These are phyloP conservation scores for Taphrina betulina DNA, from an alignment of 1,139 yeast species.

Conservation along the genomic window DNA sequence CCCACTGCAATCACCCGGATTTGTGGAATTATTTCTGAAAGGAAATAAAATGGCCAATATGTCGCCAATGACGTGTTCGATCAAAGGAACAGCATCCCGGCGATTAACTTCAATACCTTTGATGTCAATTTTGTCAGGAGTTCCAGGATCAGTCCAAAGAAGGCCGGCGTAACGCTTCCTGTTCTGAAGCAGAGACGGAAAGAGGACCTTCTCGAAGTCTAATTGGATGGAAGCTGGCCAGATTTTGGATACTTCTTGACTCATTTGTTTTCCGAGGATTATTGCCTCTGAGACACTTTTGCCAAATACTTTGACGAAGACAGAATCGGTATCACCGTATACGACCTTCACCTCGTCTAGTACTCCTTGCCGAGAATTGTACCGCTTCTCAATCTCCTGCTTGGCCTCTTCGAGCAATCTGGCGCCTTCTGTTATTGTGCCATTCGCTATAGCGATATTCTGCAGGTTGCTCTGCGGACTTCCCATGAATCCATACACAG, in stretches of 20 bases:
- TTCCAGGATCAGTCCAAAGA: slow-evolving; percentile 17
- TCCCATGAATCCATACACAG: slow-evolving; percentile 30
- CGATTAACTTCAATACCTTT: slow-evolving; percentile 31
- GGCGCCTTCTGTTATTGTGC: slow-evolving; percentile 27
- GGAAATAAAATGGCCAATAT: slow-evolving; percentile 22
- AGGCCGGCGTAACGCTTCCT: slow-evolving; percentile 31
- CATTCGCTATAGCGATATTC: slow-evolving; percentile 29
- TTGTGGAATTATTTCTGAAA: slow-evolving; percentile 7
- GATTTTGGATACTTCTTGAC: slow-evolving; percentile 13
- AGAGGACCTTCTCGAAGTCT: slow-evolving; percentile 30
- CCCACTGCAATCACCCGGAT: neutral
- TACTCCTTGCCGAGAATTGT: neutral
- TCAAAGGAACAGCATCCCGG: slow-evolving; percentile 31
- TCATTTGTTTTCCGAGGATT: slow-evolving; percentile 24
- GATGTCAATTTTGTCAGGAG: slow-evolving; percentile 26
- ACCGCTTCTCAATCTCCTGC: slow-evolving; percentile 26
- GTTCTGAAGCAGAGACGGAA: slow-evolving; percentile 24
- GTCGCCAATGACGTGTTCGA: slow-evolving; percentile 26
- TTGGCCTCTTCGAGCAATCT: slow-evolving; percentile 25
- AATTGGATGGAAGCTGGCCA: slow-evolving; percentile 30
- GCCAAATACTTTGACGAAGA: slow-evolving; percentile 13
- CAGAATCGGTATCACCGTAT: slow-evolving; percentile 30
- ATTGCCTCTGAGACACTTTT: slow-evolving; percentile 24
- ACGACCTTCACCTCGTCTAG: slow-evolving; percentile 8
- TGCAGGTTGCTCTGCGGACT: slow-evolving; percentile 21